phyloP scores from a whole-genome alignment of 768 basidiomycete genomes.

The Trametes maxima region DNA sequence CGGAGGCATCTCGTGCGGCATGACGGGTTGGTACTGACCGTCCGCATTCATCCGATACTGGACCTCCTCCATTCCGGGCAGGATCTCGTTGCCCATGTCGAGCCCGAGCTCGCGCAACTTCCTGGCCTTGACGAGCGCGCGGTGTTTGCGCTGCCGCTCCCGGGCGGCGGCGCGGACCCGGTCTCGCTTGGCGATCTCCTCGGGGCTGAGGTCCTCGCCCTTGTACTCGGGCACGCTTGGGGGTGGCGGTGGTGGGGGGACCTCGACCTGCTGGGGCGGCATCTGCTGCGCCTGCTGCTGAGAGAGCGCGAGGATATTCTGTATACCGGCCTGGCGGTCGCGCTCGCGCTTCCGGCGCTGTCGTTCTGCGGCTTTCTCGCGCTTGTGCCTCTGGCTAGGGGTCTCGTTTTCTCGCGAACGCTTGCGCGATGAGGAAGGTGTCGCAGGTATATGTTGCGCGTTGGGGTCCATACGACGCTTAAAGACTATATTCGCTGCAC shows the following conservation, averaged over 20 bases:
- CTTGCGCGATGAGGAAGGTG: conserved; percentile 44
- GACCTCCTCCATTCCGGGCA: conserved; percentile 65
- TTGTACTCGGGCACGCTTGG: conserved; percentile 22
- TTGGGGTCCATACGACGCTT: conserved; percentile 28
- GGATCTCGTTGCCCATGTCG: conserved; percentile 77
- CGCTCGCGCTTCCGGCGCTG: conserved; percentile 84
- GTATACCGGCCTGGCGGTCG: conserved; percentile 45
- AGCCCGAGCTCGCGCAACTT: conserved; percentile 83
- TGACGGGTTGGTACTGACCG: conserved; percentile 39
- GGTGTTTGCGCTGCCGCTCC: conserved; percentile 83
- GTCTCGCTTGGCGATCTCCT: conserved; percentile 69
- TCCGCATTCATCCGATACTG: conserved; percentile 60
- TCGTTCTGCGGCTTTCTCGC: conserved; percentile 86
- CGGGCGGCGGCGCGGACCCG: conserved; percentile 75
- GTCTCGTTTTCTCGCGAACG: conserved; percentile 75
- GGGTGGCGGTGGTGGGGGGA: conserved; percentile 20
- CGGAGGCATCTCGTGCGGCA: conserved; percentile 38
- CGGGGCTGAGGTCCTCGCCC: conserved; percentile 42
- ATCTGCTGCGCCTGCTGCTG: conserved; percentile 32
- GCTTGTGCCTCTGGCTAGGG: conserved; percentile 69
- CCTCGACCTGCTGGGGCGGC: conserved; percentile 23
- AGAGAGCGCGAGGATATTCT: conserved; percentile 29
- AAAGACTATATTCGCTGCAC: conserved; percentile 22
- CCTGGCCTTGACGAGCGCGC: conserved; percentile 72
- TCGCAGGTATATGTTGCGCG: conserved; percentile 23